Evolutionary conservation across 2,329 filamentous ascomycete genomes (phyloP).

Genomic region (Septoria petroselini): DNA sequence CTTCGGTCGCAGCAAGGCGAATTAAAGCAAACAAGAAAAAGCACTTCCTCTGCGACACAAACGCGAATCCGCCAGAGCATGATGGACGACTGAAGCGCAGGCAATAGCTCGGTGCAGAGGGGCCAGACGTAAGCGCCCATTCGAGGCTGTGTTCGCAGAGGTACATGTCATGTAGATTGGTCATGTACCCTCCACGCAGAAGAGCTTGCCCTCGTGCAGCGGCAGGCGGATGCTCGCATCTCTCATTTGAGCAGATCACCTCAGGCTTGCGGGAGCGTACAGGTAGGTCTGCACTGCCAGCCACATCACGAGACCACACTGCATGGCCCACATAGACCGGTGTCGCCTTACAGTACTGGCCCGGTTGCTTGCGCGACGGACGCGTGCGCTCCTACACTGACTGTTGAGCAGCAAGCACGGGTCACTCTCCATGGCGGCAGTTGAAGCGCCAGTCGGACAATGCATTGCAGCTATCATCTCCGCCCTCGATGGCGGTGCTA

Average conservation of each 20-base stretch:
- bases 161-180: background rate
- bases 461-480: constrained; percentile 45
- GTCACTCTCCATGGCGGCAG: background rate
- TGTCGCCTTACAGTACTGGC: constrained; percentile 1
- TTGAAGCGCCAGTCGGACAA: constrained; percentile 32
- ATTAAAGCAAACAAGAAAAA: too few species aligned
- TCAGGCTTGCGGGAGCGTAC: background rate
- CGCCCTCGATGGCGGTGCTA: constrained; percentile 44
- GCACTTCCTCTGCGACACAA: too few species aligned
- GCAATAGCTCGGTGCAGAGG: too few species aligned
- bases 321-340: background rate
- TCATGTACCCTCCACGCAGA: too few species aligned
- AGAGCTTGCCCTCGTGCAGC: background rate
- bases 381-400: background rate
- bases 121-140: too few species aligned
- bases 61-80: too few species aligned
- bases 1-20: too few species aligned
- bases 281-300: constrained; percentile 1
- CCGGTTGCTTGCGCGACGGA: background rate
- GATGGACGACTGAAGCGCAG: too few species aligned
- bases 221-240: background rate
- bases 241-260: constrained; percentile 2
- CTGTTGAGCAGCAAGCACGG: background rate
- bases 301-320: background rate
- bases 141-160: too few species aligned